Evolutionary conservation across 208 protist species (phyloP), one percentile per base, ranked within the genome.

Genomic region (Wallacemonas sp.): DNA sequence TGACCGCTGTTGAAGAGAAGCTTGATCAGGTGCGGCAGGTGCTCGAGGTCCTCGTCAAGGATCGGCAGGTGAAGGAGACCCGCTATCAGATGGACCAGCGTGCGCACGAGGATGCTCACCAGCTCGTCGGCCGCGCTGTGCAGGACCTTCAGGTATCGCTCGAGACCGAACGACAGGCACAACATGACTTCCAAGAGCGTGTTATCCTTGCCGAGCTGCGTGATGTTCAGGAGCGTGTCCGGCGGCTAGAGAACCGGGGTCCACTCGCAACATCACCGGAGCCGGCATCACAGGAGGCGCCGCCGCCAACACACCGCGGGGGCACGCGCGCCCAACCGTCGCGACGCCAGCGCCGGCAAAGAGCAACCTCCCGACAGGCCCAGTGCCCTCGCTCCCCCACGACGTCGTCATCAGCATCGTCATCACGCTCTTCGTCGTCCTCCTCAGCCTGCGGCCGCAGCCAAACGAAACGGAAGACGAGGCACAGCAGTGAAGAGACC

Each of bases 31-130:
- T 81, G 22, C 60, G 76, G 30, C 45, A 78, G 45, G 68, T 66
- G 34, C 29, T 84, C 5, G 36, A 73, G n/a, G 65, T 89, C 8
- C 68, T 93, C 15, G 66, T 81, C 39, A 63, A 42, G 21, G 87
- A 90, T 67, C 66, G 63, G 3, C 61, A 71, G n/a, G 34, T 83
- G 13, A 93, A 90, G 67, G 87, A 93, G 67, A 77, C 84, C 60
- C 80, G 87, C 13, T 85, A 93, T 53, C 70, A 57, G 24, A 27
- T 89, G 29, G 87, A 93, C 55, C 48, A 52, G 8, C 65, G 36
- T 3, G 30, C 32, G 22, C 70, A 63, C 8, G 55, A 62, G 55
- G 55, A 62, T 12, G 39, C 33, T 10, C 38, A 36, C 22, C 4
- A 62, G 24, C 55, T 30, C 17, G 37, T 62, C n/a, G 39, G 32